A percentile compares a stretch with the other conserved stretches of the same genome.
Evolutionary conservation across 495 filamentous ascomycete species (phyloP).

Genomic region (Trichoderma erinaceum): DNA sequence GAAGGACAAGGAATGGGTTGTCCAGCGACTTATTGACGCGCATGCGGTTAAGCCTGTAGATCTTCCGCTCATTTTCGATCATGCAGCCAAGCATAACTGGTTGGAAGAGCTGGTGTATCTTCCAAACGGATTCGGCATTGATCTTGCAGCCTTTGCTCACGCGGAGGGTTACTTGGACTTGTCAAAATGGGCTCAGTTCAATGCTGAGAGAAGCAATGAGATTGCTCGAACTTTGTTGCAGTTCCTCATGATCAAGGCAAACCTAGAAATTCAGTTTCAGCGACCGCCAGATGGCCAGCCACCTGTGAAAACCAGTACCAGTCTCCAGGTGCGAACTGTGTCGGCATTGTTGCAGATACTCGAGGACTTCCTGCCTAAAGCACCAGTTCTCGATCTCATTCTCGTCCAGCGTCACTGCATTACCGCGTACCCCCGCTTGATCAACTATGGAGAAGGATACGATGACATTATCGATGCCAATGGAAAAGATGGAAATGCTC

Average conservation of each 20-base stretch:
- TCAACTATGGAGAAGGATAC: conserved; percentile 89
- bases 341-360: conserved; percentile 72
- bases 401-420: conserved; percentile 78
- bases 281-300: conserved; percentile 56
- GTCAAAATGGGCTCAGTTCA: conserved; percentile 69
- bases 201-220: conserved; percentile 50
- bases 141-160: conserved; percentile 85
- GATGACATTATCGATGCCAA: conserved; percentile 86
- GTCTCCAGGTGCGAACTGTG: conserved; percentile 78
- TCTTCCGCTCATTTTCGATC: conserved; percentile 76
- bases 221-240: conserved; percentile 60
- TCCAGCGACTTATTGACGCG: conserved; percentile 66
- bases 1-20: conserved; percentile 77
- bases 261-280: conserved; percentile 68
- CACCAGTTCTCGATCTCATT: conserved; percentile 45
- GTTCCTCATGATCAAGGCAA: conserved; percentile 76
- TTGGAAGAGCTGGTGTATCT: conserved; percentile 70
- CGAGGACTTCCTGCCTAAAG: conserved; percentile 52
- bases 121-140: conserved; percentile 74
- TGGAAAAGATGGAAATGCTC: conserved; percentile 66
- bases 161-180: conserved; percentile 73
- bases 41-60: conserved; percentile 70
- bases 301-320: conserved; percentile 40
- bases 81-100: conserved; percentile 72
- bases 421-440: conserved; percentile 86